A percentile compares a stretch with the other conserved stretches of the same genome.
phyloP scores from a whole-genome alignment of 75 land plant species.

The Isoetes taiwanensis region DNA sequence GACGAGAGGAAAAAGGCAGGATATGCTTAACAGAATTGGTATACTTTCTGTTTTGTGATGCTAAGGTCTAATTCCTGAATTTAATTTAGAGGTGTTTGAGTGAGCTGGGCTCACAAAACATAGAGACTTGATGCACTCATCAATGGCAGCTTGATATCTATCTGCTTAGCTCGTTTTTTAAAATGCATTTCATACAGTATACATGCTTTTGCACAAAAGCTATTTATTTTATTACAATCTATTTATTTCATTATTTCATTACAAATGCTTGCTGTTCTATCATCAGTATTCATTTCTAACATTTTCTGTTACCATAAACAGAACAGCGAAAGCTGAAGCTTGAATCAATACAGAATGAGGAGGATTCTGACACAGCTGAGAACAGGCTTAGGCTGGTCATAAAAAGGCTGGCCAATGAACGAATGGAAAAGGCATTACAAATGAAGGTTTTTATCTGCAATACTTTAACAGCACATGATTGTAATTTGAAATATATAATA shows the following conservation, averaged over 20 bases:
- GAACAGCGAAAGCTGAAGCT: conserved; percentile 60
- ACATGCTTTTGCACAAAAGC: too few species aligned
- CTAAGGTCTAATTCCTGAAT: background rate
- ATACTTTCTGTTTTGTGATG: background rate
- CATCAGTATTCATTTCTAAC: background rate
- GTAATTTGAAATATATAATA: too few species aligned
- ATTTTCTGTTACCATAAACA: conserved; percentile 2
- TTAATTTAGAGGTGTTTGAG: background rate
- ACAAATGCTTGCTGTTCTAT: background rate
- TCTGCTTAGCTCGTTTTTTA: too few species aligned
- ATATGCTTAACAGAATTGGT: conserved; percentile 53
- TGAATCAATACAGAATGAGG: conserved; percentile 48
- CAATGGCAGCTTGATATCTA: too few species aligned
- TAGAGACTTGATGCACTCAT: too few species aligned
- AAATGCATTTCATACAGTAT: too few species aligned
- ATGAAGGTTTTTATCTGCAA: conserved; percentile 44
- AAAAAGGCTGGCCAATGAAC: conserved; percentile 30
- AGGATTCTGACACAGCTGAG: conserved; percentile 38
- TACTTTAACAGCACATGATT: background rate
- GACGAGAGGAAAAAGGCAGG: conserved; percentile 49
- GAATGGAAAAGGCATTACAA: conserved; percentile 34
- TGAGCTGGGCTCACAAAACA: too few species aligned
- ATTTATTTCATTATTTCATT: too few species aligned
- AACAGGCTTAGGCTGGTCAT: conserved; percentile 45
- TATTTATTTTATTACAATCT: too few species aligned